Conservation (phyloP, 106 monocot genomes). For the Dioscorea alata region DNA sequence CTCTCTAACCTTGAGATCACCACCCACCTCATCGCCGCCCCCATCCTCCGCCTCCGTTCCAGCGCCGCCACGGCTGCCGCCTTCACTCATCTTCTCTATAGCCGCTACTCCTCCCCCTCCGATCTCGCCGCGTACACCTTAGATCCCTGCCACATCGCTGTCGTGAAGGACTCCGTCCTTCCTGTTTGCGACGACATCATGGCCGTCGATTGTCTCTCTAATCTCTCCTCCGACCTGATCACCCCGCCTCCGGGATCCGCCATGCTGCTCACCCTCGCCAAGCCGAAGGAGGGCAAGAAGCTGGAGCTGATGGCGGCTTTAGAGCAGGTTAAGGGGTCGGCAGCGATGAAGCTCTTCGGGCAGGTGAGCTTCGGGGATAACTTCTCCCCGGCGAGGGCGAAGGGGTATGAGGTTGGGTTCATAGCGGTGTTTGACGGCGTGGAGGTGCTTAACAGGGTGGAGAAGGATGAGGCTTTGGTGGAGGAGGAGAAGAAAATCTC, state of each 20-base stretch:
- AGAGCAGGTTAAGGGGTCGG: no score
- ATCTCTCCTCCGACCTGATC: background rate
- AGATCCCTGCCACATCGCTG: slow-evolving; percentile 56
- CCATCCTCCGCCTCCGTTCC: slow-evolving; percentile 66
- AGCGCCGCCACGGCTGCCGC: slow-evolving; percentile 35
- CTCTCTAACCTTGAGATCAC: slow-evolving; percentile 52
- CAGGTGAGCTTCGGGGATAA: no score
- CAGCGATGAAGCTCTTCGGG: no score
- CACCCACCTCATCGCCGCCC: slow-evolving; percentile 53
- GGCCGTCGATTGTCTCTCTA: slow-evolving; percentile 75
- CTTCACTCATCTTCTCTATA: slow-evolving; percentile 80
- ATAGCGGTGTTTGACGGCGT: no score
- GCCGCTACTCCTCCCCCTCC: slow-evolving; percentile 59
- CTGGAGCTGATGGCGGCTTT: no score
- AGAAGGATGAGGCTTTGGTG: slow-evolving; percentile 14
- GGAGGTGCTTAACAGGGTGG: slow-evolving; percentile 42
- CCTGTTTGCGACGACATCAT: slow-evolving; percentile 70
- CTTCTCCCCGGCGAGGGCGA: no score
- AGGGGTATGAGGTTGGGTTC: no score
- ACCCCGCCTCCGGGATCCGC: slow-evolving; percentile 24
- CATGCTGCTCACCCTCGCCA: slow-evolving; percentile 56
- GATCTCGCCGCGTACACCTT: slow-evolving; percentile 67
- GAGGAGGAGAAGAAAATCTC: slow-evolving; percentile 68
- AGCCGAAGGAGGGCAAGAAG: slow-evolving; percentile 53
- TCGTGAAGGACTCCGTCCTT: slow-evolving; percentile 46